These are phyloP conservation scores for Vitis hybrid DNA, from an alignment of 177 flowering plant species.

Conservation along the genomic window DNA sequence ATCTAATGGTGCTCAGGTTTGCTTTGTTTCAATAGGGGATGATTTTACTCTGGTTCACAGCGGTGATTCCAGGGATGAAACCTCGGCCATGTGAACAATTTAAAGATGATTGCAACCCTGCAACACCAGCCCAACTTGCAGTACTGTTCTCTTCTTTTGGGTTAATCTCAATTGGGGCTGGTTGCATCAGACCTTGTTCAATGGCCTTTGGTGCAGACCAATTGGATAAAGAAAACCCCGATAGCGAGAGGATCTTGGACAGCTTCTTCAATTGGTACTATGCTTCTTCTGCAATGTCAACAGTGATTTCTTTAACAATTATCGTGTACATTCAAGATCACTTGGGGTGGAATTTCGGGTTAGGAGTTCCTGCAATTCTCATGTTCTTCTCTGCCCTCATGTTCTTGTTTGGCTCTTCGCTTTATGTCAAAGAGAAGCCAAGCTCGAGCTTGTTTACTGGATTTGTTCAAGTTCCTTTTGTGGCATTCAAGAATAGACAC, in stretches of 20 bases:
- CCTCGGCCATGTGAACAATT: conserved; percentile 19
- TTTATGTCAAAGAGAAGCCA: conserved; percentile 27
- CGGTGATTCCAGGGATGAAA: conserved; percentile 4
- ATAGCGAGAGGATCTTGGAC: conserved; percentile 15
- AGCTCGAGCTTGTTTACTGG: conserved; percentile 24
- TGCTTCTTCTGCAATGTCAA: conserved; percentile 10
- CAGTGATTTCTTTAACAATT: conserved; percentile 20
- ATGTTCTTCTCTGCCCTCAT: conserved; percentile 28
- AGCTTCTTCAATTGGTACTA: conserved; percentile 56
- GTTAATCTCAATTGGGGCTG: conserved; percentile 47
- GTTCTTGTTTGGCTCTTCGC: conserved; percentile 35
- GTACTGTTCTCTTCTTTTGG: conserved; percentile 32
- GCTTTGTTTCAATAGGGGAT: conserved; percentile 4
- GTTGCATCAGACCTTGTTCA: conserved; percentile 45
- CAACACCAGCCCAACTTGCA: conserved; percentile 30
- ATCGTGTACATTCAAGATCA: conserved; percentile 49
- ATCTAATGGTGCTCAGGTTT: no score
- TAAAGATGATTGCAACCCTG: conserved; percentile 11
- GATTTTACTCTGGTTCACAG: conserved; percentile 9
- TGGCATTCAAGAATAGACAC: conserved; percentile 30
- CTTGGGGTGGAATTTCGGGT: conserved; percentile 54
- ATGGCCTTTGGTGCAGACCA: conserved; percentile 56
- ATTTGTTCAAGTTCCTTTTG: conserved; percentile 35
- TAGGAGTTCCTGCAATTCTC: conserved; percentile 33
- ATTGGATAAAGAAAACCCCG: conserved; percentile 12